phyloP scores from a whole-genome alignment of 805 yeast species.

The Scheffersomyces stipitis region DNA sequence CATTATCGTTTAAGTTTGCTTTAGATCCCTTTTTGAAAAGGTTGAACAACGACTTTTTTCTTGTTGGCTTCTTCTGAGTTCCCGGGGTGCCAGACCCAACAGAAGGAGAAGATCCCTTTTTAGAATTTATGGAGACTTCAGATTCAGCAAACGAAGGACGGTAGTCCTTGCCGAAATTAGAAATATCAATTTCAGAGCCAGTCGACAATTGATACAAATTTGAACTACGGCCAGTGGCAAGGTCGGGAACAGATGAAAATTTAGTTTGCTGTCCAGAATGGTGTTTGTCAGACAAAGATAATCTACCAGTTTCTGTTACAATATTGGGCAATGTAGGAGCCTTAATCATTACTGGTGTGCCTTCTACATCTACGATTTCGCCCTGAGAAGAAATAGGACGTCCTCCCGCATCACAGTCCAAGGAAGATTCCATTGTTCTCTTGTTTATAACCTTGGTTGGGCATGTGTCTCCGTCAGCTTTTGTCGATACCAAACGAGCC shows the following conservation, averaged over 20 bases:
- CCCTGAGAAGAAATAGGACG: conserved; percentile 6
- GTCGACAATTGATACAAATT: conserved; percentile 10
- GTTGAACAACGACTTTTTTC: conserved; percentile 35
- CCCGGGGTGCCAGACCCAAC: too few relatives aligned
- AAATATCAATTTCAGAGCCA: conserved; percentile 41
- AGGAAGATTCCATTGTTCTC: background rate
- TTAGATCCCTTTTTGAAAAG: conserved; percentile 31
- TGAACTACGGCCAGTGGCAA: background rate
- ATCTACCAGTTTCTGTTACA: background rate
- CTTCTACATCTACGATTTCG: conserved; percentile 4
- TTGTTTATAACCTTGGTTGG: background rate
- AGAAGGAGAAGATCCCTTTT: conserved; percentile 10
- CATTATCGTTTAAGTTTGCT: background rate
- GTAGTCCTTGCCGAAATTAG: conserved; percentile 39
- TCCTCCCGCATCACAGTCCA: background rate
- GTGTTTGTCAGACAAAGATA: background rate
- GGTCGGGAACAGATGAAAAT: background rate
- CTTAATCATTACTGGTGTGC: too few relatives aligned
- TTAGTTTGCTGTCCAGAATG: background rate
- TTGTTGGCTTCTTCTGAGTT: too few relatives aligned
- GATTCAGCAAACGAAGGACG: conserved; percentile 33
- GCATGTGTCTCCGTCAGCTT: background rate
- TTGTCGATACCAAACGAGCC: background rate
- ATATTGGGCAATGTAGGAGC: background rate
- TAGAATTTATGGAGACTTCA: too few relatives aligned